A percentile compares a stretch with the other conserved stretches of the same genome.
Conservation (phyloP, 2,329 filamentous ascomycete species). For the Trichoderma guizhouense region DNA sequence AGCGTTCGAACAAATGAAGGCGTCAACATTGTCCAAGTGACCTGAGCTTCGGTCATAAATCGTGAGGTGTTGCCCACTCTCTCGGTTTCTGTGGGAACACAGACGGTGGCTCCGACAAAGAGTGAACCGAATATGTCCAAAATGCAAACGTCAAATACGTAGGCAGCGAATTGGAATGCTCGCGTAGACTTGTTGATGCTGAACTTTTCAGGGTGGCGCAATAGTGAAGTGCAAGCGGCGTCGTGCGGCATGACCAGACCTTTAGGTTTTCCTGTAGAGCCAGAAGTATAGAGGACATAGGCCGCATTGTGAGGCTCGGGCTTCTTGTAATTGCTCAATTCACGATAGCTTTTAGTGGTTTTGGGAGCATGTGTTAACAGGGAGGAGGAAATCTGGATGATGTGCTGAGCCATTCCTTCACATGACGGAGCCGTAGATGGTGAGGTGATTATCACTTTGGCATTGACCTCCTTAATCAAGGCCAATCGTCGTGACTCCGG, state of each 20-base stretch:
- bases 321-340: not conserved
- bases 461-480: slow-evolving; percentile 16
- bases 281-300: slow-evolving; percentile 23
- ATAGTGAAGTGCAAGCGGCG: not conserved
- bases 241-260: slow-evolving; percentile 17
- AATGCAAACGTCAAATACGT: slow-evolving; percentile 6
- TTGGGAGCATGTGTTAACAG: not conserved
- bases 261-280: slow-evolving; percentile 24
- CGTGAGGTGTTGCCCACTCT: slow-evolving; percentile 15
- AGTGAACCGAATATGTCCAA: not conserved
- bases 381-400: not conserved
- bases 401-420: not conserved
- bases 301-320: not conserved
- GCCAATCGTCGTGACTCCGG: not conserved
- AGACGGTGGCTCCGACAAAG: slow-evolving; percentile 19
- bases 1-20: slow-evolving; percentile 18
- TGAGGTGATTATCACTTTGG: slow-evolving; percentile 16
- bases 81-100: slow-evolving; percentile 20
- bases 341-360: not conserved
- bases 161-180: slow-evolving; percentile 1
- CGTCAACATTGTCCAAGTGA: slow-evolving; percentile 16
- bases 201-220: not conserved
- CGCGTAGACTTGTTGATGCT: not conserved
- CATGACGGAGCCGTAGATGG: not conserved
- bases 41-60: not conserved